phyloP scores from a whole-genome alignment of 257 asterid genomes.

The Solanum virginianum region DNA sequence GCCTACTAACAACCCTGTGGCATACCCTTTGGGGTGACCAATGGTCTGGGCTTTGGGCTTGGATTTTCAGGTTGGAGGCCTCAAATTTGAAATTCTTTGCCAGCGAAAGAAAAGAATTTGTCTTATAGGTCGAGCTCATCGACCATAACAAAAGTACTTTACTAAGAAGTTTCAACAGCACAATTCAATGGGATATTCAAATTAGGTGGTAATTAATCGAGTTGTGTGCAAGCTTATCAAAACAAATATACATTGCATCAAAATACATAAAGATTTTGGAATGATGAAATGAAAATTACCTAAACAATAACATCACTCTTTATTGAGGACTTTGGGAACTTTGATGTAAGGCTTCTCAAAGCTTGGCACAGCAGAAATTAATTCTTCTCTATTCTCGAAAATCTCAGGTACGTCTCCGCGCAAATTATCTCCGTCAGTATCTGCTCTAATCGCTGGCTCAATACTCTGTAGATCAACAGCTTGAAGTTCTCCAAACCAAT shows the following conservation, averaged over 20 bases:
- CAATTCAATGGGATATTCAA: not conserved
- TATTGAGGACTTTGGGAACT: slow-evolving; percentile 78
- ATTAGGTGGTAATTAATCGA: not conserved
- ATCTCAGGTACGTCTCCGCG: slow-evolving; percentile 40
- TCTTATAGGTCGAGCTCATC: fast-evolving
- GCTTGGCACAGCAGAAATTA: slow-evolving; percentile 53
- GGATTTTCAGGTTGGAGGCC: too few species aligned
- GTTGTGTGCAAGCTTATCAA: not conserved
- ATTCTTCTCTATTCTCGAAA: slow-evolving; percentile 60
- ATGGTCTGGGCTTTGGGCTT: too few species aligned
- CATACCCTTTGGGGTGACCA: too few species aligned
- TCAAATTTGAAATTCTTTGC: too few species aligned
- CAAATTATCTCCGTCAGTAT: slow-evolving; percentile 50
- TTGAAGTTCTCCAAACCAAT: slow-evolving; percentile 88
- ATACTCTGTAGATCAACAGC: slow-evolving; percentile 72
- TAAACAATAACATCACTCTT: slow-evolving; percentile 22
- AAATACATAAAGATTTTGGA: not conserved
- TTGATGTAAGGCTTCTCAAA: slow-evolving; percentile 68
- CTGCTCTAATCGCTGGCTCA: slow-evolving; percentile 86
- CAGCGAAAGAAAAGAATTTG: too few species aligned
- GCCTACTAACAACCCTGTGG: too few species aligned
- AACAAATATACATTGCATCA: not conserved
- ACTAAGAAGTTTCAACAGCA: not conserved
- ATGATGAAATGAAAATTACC: not conserved
- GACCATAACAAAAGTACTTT: not conserved